These are phyloP conservation scores for Tillandsia leiboldiana DNA, from an alignment of 176 grass and related monocot genomes.

Conservation along the genomic window DNA sequence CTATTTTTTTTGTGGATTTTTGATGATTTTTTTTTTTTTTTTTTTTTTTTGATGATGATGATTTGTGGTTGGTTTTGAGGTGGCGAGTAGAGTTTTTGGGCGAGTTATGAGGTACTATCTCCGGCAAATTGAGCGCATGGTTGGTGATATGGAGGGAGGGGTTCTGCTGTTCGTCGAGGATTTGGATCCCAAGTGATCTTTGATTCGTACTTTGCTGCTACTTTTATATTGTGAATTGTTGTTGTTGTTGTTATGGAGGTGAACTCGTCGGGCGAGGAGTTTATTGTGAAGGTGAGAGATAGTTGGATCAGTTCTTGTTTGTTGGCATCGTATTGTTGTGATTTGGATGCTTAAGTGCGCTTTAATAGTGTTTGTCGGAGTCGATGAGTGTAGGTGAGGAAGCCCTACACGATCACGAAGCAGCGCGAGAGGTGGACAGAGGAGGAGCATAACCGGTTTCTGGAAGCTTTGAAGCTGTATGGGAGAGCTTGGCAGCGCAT, in stretches of 20 bases:
- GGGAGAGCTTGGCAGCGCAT: slow-evolving; percentile 97
- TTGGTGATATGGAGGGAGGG: slow-evolving; percentile 66
- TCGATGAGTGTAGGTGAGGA: slow-evolving; percentile 49
- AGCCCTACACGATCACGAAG: slow-evolving; percentile 96
- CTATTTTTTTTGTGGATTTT: slow-evolving; percentile 21
- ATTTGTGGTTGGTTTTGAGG: slow-evolving; percentile 30
- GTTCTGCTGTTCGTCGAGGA: slow-evolving; percentile 57
- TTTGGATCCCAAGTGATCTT: slow-evolving; percentile 71
- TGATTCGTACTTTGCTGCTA: slow-evolving; percentile 13
- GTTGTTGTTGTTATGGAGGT: slow-evolving; percentile 47
- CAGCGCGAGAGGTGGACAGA: slow-evolving; percentile 93
- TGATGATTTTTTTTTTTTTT: slow-evolving; percentile 20
- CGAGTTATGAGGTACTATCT: slow-evolving; percentile 73
- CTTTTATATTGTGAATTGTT: slow-evolving; percentile 23
- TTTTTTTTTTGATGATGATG: slow-evolving; percentile 14
- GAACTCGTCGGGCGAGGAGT: slow-evolving; percentile 70
- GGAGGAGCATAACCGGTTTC: slow-evolving; percentile 81
- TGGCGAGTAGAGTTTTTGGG: slow-evolving; percentile 27
- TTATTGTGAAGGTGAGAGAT: slow-evolving; percentile 62
- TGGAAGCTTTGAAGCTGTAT: slow-evolving; percentile 91
- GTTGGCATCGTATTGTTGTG: slow-evolving; percentile 7
- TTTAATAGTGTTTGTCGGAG: not conserved
- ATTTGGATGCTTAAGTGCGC: slow-evolving; percentile 15
- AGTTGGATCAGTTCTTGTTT: slow-evolving; percentile 1
- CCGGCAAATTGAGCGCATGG: slow-evolving; percentile 47